Base-by-base conservation (phyloP, 2,329 filamentous ascomycete species). In the Fusarium hostae region DNA sequence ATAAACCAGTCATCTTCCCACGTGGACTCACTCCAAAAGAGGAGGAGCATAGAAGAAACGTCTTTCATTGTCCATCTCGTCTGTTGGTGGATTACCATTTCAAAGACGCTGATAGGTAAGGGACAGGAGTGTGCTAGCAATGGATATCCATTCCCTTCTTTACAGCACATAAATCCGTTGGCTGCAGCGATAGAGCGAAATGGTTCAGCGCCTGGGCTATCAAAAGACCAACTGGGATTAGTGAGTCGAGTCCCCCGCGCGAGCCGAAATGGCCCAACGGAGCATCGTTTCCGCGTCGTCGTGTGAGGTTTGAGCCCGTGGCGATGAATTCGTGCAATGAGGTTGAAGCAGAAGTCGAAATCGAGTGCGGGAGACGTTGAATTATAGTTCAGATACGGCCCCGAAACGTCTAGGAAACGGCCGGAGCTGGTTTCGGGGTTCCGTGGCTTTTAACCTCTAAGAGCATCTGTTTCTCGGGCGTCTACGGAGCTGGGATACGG, bases 391-490 rank as follows among this genome's bases (percentile, higher is more conserved):
- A 22, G 39, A 61, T 51, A 61, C 62, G 66, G 58, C 66, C 20
- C 70, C 62, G 66, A 51, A 39, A 61, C 50, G 32, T 26, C 16
- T 43, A 73, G 58, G 68, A 59, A 73, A 60, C 55, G 50, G 43
- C 58, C 66, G 70, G 66, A 58, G 55, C 58, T 55, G 26, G 39
- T 44, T 48, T 63, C 62, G 62, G 66, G 50, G 50, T 55, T 24
- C 70, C 34, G 45, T 48, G 47, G 51, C 56, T 34, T 59, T 51
- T 54, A 28, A 51, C 51, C 39, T 50, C 37, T 59, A 54, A 22
- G 44, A 71, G 40, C 65, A 41, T 39, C 40, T 64, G 71, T 28
- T 28, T 57, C 43, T 74, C 73, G 73, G 73, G 73, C 61, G 59
- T 52, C 73, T 45, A 66, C 73, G 73, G 73, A 75, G 71, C 58